Conservation (phyloP, 2,329 filamentous ascomycete genomes). For the Pyrenophora tritici-repentis region DNA sequence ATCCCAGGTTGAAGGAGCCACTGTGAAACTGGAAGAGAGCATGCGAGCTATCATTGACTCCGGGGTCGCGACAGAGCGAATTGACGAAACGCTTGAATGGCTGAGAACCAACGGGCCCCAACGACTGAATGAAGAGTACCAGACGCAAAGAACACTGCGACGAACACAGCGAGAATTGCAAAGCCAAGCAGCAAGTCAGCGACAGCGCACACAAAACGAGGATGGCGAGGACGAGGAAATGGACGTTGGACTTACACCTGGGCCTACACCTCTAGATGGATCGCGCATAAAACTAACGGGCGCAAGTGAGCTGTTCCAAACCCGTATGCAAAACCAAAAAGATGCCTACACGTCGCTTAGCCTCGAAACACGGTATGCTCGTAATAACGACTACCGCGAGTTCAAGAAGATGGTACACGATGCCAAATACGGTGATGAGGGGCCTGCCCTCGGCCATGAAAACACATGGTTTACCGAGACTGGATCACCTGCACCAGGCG, state of each 20-base stretch:
- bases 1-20: conserved; percentile 57
- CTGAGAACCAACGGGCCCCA: conserved; percentile 47
- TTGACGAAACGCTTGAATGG: conserved; percentile 52
- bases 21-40: conserved; percentile 60
- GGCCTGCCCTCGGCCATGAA: conserved; percentile 59
- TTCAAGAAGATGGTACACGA: conserved; percentile 69
- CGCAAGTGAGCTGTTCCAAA: conserved; percentile 45
- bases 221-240: conserved; percentile 32
- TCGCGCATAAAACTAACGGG: conserved; percentile 41
- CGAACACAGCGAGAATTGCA: conserved; percentile 41
- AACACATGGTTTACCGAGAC: conserved; percentile 67
- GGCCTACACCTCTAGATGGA: conserved; percentile 45
- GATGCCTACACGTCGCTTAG: conserved; percentile 51
- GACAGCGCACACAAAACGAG: conserved; percentile 15
- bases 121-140: conserved; percentile 34
- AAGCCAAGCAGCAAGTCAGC: conserved; percentile 30
- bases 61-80: conserved; percentile 52
- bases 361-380: conserved; percentile 56
- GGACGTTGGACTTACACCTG: conserved; percentile 46
- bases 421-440: conserved; percentile 59
- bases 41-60: conserved; percentile 65
- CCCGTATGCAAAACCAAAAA: conserved; percentile 48
- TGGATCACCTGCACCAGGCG: conserved; percentile 50
- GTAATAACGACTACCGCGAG: conserved; percentile 63
- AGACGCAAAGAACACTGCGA: conserved; percentile 46